phyloP scores from a whole-genome alignment of 2,329 filamentous ascomycete genomes.

The Aspergillus pseudoterreus region DNA sequence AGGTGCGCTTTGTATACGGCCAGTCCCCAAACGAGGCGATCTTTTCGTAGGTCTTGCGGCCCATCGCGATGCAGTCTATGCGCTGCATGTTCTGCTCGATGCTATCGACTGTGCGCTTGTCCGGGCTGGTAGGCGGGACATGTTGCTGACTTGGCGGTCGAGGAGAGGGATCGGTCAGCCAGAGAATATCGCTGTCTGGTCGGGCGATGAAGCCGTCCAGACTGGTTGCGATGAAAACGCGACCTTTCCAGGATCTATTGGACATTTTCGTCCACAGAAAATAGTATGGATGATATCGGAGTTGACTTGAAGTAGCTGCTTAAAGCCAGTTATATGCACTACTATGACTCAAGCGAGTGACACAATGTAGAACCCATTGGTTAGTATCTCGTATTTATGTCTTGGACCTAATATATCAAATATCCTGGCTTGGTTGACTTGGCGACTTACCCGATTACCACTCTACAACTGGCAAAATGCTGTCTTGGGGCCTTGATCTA shows the following conservation, averaged over 20 bases:
- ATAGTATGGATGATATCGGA: not conserved
- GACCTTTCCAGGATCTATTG: not conserved
- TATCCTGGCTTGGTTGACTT: too few relatives aligned
- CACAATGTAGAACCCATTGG: too few relatives aligned
- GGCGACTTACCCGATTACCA: too few relatives aligned
- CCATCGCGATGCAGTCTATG: conserved; percentile 10
- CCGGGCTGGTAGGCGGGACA: not conserved
- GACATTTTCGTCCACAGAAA: not conserved
- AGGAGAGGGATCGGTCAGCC: conserved; percentile 2
- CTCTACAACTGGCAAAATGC: too few relatives aligned
- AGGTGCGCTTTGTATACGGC: conserved; percentile 4
- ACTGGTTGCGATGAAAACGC: conserved; percentile 9
- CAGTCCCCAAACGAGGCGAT: not conserved
- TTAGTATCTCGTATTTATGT: too few relatives aligned
- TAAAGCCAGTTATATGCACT: too few relatives aligned
- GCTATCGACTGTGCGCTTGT: not conserved
- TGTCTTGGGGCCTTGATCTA: too few relatives aligned
- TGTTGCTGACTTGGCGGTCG: not conserved
- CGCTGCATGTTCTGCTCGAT: conserved; percentile 7
- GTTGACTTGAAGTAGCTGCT: too few relatives aligned
- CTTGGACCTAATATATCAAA: too few relatives aligned
- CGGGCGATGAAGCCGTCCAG: conserved; percentile 11
- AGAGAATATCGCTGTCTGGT: conserved; percentile 4
- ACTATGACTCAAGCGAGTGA: too few relatives aligned
- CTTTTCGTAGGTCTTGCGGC: conserved; percentile 7